Evolutionary conservation across 768 basidiomycete genomes (phyloP).

Genomic region (Mycena sanguinolenta): DNA sequence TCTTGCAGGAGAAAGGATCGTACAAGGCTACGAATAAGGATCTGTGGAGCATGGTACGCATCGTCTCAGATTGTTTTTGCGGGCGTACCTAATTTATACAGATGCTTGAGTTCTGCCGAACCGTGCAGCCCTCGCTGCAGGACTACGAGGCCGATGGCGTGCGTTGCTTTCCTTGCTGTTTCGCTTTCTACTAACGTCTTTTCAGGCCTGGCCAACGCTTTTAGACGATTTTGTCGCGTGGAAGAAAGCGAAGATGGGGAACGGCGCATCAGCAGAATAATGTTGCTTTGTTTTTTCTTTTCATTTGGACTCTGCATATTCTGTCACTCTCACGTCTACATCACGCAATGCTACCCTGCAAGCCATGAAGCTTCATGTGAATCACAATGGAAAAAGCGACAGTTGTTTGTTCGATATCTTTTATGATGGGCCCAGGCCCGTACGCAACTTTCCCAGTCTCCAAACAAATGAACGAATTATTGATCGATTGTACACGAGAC

Average conservation of each 20-base stretch:
- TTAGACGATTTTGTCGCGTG: conserved; percentile 83
- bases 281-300: conserved; percentile 1
- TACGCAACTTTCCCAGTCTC: no score
- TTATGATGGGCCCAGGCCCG: no score
- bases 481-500: no score
- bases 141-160: conserved; percentile 86
- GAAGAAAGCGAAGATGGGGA: conserved; percentile 57
- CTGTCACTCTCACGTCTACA: conserved; percentile 7
- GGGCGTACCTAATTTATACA: conserved; percentile 44
- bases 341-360: conserved; percentile 22
- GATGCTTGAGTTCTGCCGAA: conserved; percentile 84
- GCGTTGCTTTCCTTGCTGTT: conserved; percentile 35
- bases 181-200: conserved; percentile 13
- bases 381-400: no score
- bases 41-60: conserved; percentile 84
- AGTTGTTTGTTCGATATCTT: no score
- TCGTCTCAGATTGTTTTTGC: neutral
- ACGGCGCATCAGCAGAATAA: conserved; percentile 28
- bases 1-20: conserved; percentile 59
- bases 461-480: no score
- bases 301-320: conserved; percentile 6
- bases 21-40: conserved; percentile 90
- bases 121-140: conserved; percentile 68
- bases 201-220: conserved; percentile 85
- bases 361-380: neutral